Percentiles rank a stretch among this genome's conserved stretches.
Conservation (phyloP, 495 filamentous ascomycete genomes). For the Aspergillus campestris region DNA sequence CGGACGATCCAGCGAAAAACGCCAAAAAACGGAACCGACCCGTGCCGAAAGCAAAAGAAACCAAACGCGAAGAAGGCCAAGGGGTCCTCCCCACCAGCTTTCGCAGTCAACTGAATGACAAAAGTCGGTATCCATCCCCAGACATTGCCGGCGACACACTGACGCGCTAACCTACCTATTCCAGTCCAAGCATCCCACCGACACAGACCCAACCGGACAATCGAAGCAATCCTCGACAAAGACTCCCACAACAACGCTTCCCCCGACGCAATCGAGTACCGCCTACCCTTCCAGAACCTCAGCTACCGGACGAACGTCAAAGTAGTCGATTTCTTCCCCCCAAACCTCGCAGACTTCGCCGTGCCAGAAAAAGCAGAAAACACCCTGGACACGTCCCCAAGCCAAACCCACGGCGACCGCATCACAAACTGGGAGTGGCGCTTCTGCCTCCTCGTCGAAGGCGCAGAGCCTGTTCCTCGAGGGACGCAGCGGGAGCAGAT, state of each 20-base stretch:
- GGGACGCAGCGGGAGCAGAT: conserved; percentile 35
- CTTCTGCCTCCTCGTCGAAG: conserved; percentile 66
- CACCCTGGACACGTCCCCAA: conserved; percentile 31
- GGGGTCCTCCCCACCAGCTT: conserved; percentile 13
- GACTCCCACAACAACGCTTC: conserved; percentile 32
- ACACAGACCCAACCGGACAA: conserved; percentile 16
- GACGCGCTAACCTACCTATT: not conserved
- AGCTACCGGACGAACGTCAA: conserved; percentile 62
- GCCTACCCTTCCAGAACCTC: conserved; percentile 62
- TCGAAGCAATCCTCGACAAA: conserved; percentile 37
- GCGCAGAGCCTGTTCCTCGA: conserved; percentile 30
- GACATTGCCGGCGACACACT: not conserved
- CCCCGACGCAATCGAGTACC: conserved; percentile 34
- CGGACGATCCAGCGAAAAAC: conserved; percentile 27
- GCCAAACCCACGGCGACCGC: conserved; percentile 14
- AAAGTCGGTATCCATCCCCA: conserved; percentile 23
- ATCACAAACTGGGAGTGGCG: conserved; percentile 62
- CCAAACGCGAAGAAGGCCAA: conserved; percentile 24
- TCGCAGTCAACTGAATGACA: conserved; percentile 31
- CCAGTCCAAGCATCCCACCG: conserved; percentile 28
- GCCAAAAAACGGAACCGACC: conserved; percentile 22
- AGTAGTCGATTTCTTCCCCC: conserved; percentile 75
- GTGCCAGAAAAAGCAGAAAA: conserved; percentile 34
- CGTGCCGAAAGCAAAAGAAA: conserved; percentile 14
- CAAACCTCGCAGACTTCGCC: conserved; percentile 65